Percentiles rank a stretch among this genome's conserved stretches.
These are phyloP conservation scores for Cystobasidiaceae sp. DNA, from an alignment of 1,284 basidiomycete species.

Conservation along the genomic window DNA sequence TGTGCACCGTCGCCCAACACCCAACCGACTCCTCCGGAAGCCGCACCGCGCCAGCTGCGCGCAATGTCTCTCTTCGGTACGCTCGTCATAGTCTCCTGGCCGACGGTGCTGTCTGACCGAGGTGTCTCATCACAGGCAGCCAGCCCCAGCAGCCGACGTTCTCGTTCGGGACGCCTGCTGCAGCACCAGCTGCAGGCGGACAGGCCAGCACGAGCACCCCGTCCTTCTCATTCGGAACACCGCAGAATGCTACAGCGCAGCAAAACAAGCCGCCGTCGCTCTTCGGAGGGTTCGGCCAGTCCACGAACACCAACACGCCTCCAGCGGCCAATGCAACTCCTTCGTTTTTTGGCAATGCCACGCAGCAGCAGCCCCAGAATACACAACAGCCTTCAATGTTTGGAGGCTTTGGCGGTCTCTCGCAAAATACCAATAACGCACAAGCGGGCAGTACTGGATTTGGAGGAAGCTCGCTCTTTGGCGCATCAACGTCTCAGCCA, in stretches of 20 bases:
- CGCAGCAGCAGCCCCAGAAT: slow-evolving; percentile 9
- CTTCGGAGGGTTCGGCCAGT: slow-evolving; percentile 19
- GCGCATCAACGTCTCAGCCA: not conserved
- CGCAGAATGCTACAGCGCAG: not conserved
- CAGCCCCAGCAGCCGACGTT: slow-evolving; percentile 4
- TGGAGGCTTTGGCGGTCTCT: slow-evolving; percentile 6
- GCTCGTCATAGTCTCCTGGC: not conserved
- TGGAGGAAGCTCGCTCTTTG: slow-evolving; percentile 16
- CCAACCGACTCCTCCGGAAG: not conserved
- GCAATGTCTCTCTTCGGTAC: slow-evolving; percentile 14
- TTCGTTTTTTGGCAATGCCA: not conserved
- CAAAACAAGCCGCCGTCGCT: slow-evolving; percentile 3
- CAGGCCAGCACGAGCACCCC: slow-evolving; percentile 1
- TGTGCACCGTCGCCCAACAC: not conserved
- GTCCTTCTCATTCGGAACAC: slow-evolving; percentile 23
- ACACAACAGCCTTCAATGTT: not conserved
- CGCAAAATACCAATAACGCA: not conserved
- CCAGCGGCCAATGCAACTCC: not conserved
- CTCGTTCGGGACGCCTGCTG: slow-evolving; percentile 12
- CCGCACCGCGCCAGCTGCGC: not conserved
- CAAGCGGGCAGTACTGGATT: not conserved
- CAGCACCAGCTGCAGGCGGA: not conserved
- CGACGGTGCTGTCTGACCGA: no score
- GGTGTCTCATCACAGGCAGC: not conserved
- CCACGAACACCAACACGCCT: not conserved